A percentile compares a stretch with the other conserved stretches of the same genome.
phyloP scores from a whole-genome alignment of 2,329 filamentous ascomycete genomes.

The Orbilia oligospora region DNA sequence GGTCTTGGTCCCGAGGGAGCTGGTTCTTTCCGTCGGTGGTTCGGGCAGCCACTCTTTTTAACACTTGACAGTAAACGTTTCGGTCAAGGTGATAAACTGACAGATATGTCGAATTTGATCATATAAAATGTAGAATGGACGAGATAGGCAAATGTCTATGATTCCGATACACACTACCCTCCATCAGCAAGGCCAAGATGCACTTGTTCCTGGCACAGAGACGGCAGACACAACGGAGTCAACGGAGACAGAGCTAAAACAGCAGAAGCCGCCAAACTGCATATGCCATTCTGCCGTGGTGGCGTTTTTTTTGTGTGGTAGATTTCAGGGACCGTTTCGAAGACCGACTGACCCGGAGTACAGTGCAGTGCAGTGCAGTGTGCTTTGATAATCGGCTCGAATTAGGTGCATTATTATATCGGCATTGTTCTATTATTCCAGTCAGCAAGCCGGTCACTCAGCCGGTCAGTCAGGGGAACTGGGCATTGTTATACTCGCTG shows the following conservation, averaged over 20 bases:
- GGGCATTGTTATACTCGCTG: background rate
- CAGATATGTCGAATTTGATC: background rate
- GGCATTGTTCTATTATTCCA: background rate
- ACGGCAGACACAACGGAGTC: background rate
- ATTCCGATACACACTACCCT: background rate
- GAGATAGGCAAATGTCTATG: background rate
- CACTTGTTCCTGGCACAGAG: no score
- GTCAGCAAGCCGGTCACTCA: background rate
- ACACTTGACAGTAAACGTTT: background rate
- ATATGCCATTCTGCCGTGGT: slow-evolving; percentile 7
- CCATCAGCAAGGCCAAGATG: background rate
- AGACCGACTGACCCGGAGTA: background rate
- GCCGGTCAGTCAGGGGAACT: background rate
- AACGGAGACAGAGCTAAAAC: slow-evolving; percentile 7
- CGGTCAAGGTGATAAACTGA: background rate
- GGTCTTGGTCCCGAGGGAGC: slow-evolving; percentile 24
- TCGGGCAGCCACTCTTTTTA: background rate
- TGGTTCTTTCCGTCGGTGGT: background rate
- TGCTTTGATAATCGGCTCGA: slow-evolving; percentile 25
- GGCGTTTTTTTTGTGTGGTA: slow-evolving; percentile 6
- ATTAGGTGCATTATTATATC: slow-evolving; percentile 3
- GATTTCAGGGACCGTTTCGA: background rate
- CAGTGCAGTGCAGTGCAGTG: background rate
- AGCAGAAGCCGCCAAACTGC: background rate
- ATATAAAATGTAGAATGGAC: background rate